phyloP scores from a whole-genome alignment of 2,329 filamentous ascomycete genomes.

The Ceratocystis lukuohia region DNA sequence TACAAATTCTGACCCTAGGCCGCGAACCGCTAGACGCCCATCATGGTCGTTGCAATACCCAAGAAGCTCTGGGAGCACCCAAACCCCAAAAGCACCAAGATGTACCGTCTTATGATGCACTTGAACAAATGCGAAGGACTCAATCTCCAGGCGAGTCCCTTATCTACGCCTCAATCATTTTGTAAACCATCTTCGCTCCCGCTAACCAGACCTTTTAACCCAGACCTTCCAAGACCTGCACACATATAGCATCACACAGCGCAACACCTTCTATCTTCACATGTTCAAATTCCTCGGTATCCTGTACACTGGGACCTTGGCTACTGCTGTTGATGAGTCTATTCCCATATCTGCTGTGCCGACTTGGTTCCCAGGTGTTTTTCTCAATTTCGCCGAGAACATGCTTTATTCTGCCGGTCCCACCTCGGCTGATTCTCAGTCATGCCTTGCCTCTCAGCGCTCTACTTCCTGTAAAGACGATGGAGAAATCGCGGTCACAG shows the following conservation, averaged over 20 bases:
- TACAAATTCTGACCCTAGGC: too few relatives aligned
- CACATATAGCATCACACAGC: conserved; percentile 50
- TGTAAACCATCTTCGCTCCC: not conserved
- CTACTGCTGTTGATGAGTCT: conserved; percentile 52
- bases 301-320: conserved; percentile 49
- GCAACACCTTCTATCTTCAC: conserved; percentile 51
- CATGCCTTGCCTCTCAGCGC: conserved; percentile 27
- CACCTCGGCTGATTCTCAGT: conserved; percentile 26
- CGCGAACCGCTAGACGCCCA: not conserved
- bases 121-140: conserved; percentile 46
- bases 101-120: conserved; percentile 54
- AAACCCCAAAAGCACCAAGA: conserved; percentile 45
- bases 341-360: conserved; percentile 59
- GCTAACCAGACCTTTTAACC: not conserved
- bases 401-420: conserved; percentile 44
- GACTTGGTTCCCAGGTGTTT: conserved; percentile 61
- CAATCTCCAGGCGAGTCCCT: conserved; percentile 40
- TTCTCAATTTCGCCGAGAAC: conserved; percentile 70
- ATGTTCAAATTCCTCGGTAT: conserved; percentile 47
- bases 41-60: conserved; percentile 25
- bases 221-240: conserved; percentile 59
- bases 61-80: conserved; percentile 58
- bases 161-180: not conserved
- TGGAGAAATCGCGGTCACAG: conserved; percentile 53
- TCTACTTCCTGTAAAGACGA: conserved; percentile 55